Percentiles rank a stretch among this genome's conserved stretches.
Evolutionary conservation across 2,329 filamentous ascomycete genomes (phyloP).

Genomic region (Ampelomyces quisqualis): DNA sequence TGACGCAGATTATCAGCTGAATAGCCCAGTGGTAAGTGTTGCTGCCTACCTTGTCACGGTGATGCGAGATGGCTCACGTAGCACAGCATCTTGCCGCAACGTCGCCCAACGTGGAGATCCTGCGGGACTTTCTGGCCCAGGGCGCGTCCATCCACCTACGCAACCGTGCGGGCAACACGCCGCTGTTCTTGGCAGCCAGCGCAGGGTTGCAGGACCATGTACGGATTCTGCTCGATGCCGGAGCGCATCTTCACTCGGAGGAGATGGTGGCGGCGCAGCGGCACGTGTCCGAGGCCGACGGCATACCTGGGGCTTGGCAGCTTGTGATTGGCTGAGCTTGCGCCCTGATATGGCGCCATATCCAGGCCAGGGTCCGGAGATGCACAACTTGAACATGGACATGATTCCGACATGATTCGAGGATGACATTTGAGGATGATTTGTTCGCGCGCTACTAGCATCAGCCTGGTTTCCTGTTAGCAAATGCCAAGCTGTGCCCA

Average conservation of each 20-base stretch:
- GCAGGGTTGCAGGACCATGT: slow-evolving; percentile 58
- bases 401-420: too few species aligned
- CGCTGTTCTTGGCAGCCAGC: slow-evolving; percentile 60
- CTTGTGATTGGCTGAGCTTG: slow-evolving; percentile 37
- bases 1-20: slow-evolving; percentile 77
- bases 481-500: slow-evolving; percentile 21
- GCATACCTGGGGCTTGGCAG: slow-evolving; percentile 36
- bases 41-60: slow-evolving; percentile 15
- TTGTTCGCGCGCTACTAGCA: slow-evolving; percentile 11
- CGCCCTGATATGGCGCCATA: slow-evolving; percentile 30
- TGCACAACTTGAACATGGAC: too few species aligned
- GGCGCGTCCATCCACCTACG: slow-evolving; percentile 62
- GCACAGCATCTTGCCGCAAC: slow-evolving; percentile 59
- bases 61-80: slow-evolving; percentile 25
- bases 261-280: slow-evolving; percentile 56
- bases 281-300: slow-evolving; percentile 40
- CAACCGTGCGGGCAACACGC: slow-evolving; percentile 59
- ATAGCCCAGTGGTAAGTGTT: slow-evolving; percentile 59
- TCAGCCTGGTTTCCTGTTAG: slow-evolving; percentile 19
- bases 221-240: slow-evolving; percentile 55
- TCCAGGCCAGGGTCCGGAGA: slow-evolving; percentile 23
- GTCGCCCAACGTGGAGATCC: slow-evolving; percentile 56
- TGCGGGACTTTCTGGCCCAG: slow-evolving; percentile 57
- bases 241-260: slow-evolving; percentile 61
- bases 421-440: slow-evolving; percentile 1